phyloP scores from a whole-genome alignment of 768 basidiomycete species.

The Pleurotus giganteus region DNA sequence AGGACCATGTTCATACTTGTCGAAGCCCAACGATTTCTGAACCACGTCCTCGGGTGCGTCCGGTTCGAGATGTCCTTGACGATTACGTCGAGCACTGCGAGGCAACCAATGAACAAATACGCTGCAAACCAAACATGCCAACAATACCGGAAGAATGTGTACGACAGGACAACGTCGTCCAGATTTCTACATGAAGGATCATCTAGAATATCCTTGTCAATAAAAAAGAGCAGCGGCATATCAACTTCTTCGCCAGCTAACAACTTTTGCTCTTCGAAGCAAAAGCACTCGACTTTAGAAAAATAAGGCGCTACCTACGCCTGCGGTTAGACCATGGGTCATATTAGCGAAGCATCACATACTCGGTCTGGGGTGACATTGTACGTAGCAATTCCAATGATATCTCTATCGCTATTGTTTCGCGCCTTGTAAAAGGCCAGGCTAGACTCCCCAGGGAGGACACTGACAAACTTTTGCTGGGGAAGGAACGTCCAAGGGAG shows the following conservation, averaged over 20 bases:
- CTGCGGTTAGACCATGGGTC: neutral
- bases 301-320: slow-evolving; percentile 94
- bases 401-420: slow-evolving; percentile 7
- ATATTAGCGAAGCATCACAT: slow-evolving; percentile 23
- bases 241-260: slow-evolving; percentile 96
- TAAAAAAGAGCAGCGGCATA: slow-evolving; percentile 97
- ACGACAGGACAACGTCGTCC: slow-evolving; percentile 90
- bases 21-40: slow-evolving; percentile 78
- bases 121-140: slow-evolving; percentile 19
- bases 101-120: neutral
- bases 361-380: slow-evolving; percentile 99
- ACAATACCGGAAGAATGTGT: slow-evolving; percentile 91
- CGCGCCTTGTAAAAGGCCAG: slow-evolving; percentile 56
- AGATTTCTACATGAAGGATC: slow-evolving; percentile 86
- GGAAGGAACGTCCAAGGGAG: slow-evolving; percentile 94
- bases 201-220: slow-evolving; percentile 94
- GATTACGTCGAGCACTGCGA: slow-evolving; percentile 79
- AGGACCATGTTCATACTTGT: slow-evolving; percentile 53
- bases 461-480: slow-evolving; percentile 84
- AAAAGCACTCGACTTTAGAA: slow-evolving; percentile 99
- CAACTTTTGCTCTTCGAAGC: slow-evolving; percentile 97
- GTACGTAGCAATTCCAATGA: slow-evolving; percentile 96
- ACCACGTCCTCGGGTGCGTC: slow-evolving; percentile 82
- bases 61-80: slow-evolving; percentile 83
- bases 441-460: slow-evolving; percentile 93